These are phyloP conservation scores for Zarea fungicola DNA, from an alignment of 2,329 filamentous ascomycete species.

Conservation along the genomic window DNA sequence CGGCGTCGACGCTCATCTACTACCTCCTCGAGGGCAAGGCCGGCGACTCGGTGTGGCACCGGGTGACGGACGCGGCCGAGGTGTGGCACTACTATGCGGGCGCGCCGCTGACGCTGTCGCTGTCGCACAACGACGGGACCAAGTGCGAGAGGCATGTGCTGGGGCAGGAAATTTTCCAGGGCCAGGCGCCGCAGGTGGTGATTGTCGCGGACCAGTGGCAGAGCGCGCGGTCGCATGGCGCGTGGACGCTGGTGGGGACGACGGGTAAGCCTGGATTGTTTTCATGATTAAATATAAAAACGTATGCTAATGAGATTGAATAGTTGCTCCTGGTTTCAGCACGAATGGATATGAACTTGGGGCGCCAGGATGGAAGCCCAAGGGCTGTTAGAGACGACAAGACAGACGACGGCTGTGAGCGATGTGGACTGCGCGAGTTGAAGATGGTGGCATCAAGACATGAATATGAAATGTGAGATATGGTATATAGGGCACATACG, in stretches of 20 bases:
- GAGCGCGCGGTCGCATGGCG: conserved; percentile 36
- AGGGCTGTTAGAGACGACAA: background rate
- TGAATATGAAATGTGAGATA: no score
- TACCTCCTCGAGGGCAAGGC: conserved; percentile 42
- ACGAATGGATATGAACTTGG: conserved; percentile 8
- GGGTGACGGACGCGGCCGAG: conserved; percentile 43
- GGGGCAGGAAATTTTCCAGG: conserved; percentile 36
- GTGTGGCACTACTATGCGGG: conserved; percentile 52
- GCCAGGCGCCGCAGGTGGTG: conserved; percentile 38
- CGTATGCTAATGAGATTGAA: background rate
- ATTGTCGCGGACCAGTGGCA: conserved; percentile 41
- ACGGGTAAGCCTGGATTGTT: conserved; percentile 14
- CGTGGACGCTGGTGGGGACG: conserved; percentile 43
- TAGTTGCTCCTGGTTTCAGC: conserved; percentile 12
- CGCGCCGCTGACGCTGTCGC: conserved; percentile 40
- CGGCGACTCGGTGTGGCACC: conserved; percentile 45
- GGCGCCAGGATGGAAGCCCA: conserved; percentile 10
- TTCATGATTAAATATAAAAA: background rate
- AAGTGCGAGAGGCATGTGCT: conserved; percentile 22
- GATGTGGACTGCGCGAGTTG: background rate
- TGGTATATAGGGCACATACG: background rate
- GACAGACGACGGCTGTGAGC: background rate
- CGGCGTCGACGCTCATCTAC: conserved; percentile 46
- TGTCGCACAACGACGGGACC: conserved; percentile 39
- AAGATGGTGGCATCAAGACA: no score